Evolutionary conservation across 2,329 filamentous ascomycete species (phyloP).

Genomic region (Monascus ruber): DNA sequence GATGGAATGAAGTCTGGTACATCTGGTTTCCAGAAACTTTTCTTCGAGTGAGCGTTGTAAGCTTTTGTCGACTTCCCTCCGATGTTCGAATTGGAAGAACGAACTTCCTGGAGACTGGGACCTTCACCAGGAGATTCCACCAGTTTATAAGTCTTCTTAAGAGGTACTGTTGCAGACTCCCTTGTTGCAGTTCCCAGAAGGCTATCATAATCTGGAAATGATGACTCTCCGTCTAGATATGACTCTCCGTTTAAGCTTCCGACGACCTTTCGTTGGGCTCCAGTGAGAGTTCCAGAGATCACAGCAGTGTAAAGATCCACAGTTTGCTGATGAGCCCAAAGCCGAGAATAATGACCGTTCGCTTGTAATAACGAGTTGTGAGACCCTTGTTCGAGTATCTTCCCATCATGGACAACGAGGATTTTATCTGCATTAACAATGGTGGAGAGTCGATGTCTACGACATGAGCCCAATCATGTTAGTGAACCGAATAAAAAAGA

Average conservation of each 20-base stretch:
- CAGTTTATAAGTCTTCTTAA: too few relatives aligned
- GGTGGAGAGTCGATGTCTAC: conserved; percentile 54
- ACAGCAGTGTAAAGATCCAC: neutral
- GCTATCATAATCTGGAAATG: too few relatives aligned
- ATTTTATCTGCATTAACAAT: conserved; percentile 59
- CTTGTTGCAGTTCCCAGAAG: too few relatives aligned
- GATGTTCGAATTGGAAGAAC: neutral
- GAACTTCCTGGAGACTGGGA: too few relatives aligned
- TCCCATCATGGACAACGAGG: conserved; percentile 52
- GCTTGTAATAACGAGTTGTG: conserved; percentile 48
- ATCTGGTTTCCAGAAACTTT: conserved; percentile 22
- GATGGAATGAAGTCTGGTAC: conserved; percentile 31
- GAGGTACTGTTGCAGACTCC: too few relatives aligned
- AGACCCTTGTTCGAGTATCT: conserved; percentile 52
- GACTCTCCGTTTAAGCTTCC: neutral
- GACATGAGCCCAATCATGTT: neutral
- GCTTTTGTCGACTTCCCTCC: neutral
- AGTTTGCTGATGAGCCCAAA: conserved; percentile 53
- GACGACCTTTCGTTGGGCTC: neutral
- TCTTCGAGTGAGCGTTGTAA: conserved; percentile 3
- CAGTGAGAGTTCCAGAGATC: neutral
- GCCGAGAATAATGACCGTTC: conserved; percentile 51
- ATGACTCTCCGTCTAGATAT: too few relatives aligned
- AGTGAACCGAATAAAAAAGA: conserved; percentile 1
- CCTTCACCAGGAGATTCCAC: too few relatives aligned